Base-by-base conservation (phyloP, 2,329 filamentous ascomycete genomes). In the Ploettnerulaceae sp. region DNA sequence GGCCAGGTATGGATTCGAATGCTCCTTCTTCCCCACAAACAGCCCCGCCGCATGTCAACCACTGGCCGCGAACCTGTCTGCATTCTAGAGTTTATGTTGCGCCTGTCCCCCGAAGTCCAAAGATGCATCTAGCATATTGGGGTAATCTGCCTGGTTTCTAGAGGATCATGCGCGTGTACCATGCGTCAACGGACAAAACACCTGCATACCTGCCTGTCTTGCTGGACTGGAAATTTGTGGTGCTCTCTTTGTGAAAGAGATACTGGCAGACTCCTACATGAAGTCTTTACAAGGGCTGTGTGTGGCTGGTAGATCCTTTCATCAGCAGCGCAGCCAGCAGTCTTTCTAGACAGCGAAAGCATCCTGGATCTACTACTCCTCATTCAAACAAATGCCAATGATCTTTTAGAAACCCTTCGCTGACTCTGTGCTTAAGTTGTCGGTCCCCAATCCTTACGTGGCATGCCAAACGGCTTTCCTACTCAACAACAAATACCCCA, bases 361-460 rank as follows among this genome's bases (percentile, higher is more conserved):
- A 14, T 20, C 29, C 15, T 26, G 9, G 20, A 44, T 17, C 5
- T 36, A 7, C 41, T 25, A 17, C 17, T 7, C 21, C 15, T 44
- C 17, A 15, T 20, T 35, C 24, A 33, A 28, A 33, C 12, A 15
- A 12, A 33, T 21, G 32, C 28, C n/a, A 21, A 44, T 14, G 12
- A 6, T 18, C 4, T 9, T 18, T 15, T 33, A 12, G 14, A 33
- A 44, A 17, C 21, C 25, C 20, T 22, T 28, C 36, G 46, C 59
- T 61, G 48, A 61, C 53, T 48, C 15, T 49, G 12, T 43, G 18
- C 20, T 52, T 14, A 56, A 62, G 61, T 47, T 49, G 71, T 75
- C 61, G 74, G 77, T 69, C 79, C 77, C 58, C 80, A 81, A 67
- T 71, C 76, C 60, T 64, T 83, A 58, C 76, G 79, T 58, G 76